Conservation (phyloP, 2,329 filamentous ascomycete genomes). For the Fonsecaea monophora region DNA sequence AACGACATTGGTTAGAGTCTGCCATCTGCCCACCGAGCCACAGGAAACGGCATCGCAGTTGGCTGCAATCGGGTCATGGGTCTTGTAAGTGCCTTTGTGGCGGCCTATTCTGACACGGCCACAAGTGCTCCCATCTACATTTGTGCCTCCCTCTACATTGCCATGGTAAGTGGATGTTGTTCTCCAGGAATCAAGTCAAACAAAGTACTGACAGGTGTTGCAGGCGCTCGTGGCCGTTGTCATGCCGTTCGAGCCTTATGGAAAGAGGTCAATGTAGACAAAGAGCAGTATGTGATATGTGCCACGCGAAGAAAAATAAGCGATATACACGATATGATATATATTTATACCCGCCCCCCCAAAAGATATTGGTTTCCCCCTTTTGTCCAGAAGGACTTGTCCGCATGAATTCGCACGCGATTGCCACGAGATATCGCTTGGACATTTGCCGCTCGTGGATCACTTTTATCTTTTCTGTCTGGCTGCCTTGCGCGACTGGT, state of each 20-base stretch:
- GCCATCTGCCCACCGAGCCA: constrained; percentile 72
- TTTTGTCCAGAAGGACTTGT: constrained; percentile 3
- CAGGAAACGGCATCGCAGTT: constrained; percentile 75
- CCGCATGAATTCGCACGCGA: background rate
- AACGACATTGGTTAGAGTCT: constrained; percentile 26
- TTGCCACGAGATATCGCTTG: constrained; percentile 3
- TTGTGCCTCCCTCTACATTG: constrained; percentile 47
- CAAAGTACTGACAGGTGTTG: constrained; percentile 10
- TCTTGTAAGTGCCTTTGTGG: constrained; percentile 69
- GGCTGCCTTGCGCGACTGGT: background rate
- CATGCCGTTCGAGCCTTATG: constrained; percentile 40
- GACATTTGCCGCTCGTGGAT: background rate
- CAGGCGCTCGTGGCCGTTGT: constrained; percentile 35
- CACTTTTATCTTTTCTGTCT: background rate
- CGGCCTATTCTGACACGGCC: constrained; percentile 39
- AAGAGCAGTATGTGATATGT: background rate
- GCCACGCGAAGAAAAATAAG: background rate
- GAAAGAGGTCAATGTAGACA: constrained; percentile 38
- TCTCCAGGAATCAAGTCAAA: background rate
- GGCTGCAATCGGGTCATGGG: constrained; percentile 76
- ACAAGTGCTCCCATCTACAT: constrained; percentile 49
- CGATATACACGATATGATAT: background rate
- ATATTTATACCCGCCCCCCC: constrained; percentile 10
- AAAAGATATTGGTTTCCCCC: background rate
- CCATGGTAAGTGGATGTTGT: constrained; percentile 42